phyloP scores from a whole-genome alignment of 192 early-diverging fungal species.

The Jimgerdemannia lactiflua region DNA sequence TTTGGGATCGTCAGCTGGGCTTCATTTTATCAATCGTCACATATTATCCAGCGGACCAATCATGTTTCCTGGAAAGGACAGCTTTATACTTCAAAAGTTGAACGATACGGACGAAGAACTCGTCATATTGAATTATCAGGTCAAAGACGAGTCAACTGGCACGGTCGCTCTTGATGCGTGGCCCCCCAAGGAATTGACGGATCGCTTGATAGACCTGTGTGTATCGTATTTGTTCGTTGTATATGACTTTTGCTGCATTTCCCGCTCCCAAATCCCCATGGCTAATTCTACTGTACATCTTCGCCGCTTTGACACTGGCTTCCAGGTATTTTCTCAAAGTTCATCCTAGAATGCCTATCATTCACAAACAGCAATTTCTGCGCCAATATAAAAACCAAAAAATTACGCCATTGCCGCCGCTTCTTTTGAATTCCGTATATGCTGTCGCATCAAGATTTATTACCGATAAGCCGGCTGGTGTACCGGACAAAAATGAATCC shows the following conservation, averaged over 20 bases:
- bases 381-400: slow-evolving; percentile 42
- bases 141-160: slow-evolving; percentile 29
- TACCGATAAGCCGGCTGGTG: neutral
- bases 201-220: slow-evolving; percentile 41
- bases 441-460: slow-evolving; percentile 47
- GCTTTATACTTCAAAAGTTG: slow-evolving; percentile 33
- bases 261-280: too few relatives aligned
- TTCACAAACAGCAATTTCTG: slow-evolving; percentile 58
- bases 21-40: slow-evolving; percentile 56
- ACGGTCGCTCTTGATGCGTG: slow-evolving; percentile 46
- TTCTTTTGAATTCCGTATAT: slow-evolving; percentile 57
- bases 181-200: slow-evolving; percentile 51
- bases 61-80: slow-evolving; percentile 14
- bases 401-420: slow-evolving; percentile 28
- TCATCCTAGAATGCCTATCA: slow-evolving; percentile 60
- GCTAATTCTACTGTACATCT: too few relatives aligned
- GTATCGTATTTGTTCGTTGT: neutral
- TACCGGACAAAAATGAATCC: slow-evolving; percentile 12
- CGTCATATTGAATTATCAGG: slow-evolving; percentile 17
- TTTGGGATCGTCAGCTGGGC: slow-evolving; percentile 72
- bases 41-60: slow-evolving; percentile 29
- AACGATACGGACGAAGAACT: slow-evolving; percentile 26
- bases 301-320: too few relatives aligned
- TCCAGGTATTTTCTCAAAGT: slow-evolving; percentile 48
- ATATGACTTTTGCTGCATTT: neutral